phyloP scores from a whole-genome alignment of 352 stramenopile species.

The Globisporangium polare region DNA sequence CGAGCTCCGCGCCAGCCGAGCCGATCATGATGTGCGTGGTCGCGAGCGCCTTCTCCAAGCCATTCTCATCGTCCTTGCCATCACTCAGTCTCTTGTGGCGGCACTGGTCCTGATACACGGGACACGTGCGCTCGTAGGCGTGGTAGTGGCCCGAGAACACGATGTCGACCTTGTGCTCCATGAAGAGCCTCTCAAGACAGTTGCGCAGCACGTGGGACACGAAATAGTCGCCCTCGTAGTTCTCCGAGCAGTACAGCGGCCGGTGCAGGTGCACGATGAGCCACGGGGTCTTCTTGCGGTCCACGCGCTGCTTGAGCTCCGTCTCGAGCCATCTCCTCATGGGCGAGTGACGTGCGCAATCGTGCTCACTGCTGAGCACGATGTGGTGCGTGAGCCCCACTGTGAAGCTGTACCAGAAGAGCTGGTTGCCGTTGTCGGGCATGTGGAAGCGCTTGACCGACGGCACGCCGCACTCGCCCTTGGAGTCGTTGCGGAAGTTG shows the following conservation, averaged over 20 bases:
- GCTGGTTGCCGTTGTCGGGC: slow-evolving; percentile 26
- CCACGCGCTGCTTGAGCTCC: slow-evolving; percentile 16
- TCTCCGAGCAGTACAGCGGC: slow-evolving; percentile 26
- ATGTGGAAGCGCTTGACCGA: slow-evolving; percentile 52
- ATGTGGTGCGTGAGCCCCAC: slow-evolving; percentile 25
- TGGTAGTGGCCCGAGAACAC: slow-evolving; percentile 30
- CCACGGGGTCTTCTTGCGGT: slow-evolving; percentile 26
- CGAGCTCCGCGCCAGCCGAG: slow-evolving; percentile 34
- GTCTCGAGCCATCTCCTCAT: slow-evolving; percentile 25
- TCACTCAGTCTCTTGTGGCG: slow-evolving; percentile 4
- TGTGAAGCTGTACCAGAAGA: slow-evolving; percentile 31
- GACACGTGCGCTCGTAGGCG: slow-evolving; percentile 28
- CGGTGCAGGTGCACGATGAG: slow-evolving; percentile 27
- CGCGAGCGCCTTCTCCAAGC: slow-evolving; percentile 15
- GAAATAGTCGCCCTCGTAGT: slow-evolving; percentile 11
- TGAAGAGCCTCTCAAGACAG: slow-evolving; percentile 17
- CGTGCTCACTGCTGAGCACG: slow-evolving; percentile 28
- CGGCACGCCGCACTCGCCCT: slow-evolving; percentile 71
- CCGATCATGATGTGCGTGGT: slow-evolving; percentile 42
- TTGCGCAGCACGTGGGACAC: slow-evolving; percentile 19
- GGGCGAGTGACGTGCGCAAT: slow-evolving; percentile 12
- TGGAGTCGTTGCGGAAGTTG: slow-evolving; percentile 31
- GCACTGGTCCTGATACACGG: slow-evolving; percentile 23
- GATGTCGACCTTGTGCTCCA: slow-evolving; percentile 21
- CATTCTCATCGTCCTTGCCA: background rate